Base-by-base conservation (phyloP, 2,329 filamentous ascomycete genomes). In the Xylaria sp. region DNA sequence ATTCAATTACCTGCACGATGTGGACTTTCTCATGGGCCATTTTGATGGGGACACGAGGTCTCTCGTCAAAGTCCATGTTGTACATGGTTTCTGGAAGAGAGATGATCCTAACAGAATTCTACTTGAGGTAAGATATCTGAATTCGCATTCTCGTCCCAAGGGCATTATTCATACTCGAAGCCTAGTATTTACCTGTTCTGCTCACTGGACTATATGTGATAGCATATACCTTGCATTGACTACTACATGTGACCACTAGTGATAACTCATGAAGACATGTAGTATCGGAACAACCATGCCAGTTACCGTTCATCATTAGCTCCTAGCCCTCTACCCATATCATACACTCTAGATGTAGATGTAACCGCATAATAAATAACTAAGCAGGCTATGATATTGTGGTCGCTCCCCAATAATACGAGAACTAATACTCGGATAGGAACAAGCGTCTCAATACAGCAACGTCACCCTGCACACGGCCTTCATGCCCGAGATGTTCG, bases 401-500 rank as follows among this genome's bases (percentile, higher is more conserved):
- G n/a, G n/a, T n/a, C n/a, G n/a, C n/a, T n/a, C n/a, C n/a, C 8
- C 18, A n/a, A 2, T 22, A 17, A 24, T 2, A 39, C 16, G 4
- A 7, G 34, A 39, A 34, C 65, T 63, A 5, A 68, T 38, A 2
- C 16, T 37, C 50, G 29, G 8, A 39, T 44, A 91, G 87, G 77
- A 85, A 67, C 77, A 83, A 63, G 86, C 86, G 44, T 69, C 77
- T 13, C 76, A 77, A 13, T 85, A 88, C 65, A 67, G 77, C 2
- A 93, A 94, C 67, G 81, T 94, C 19, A 77, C 84, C 19, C 78
- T 92, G 1, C 85, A 92, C 56, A 77, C 82, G 16, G 91, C 91
- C 0, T 91, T 86, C 55, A 88, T 96, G 81, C 89, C 91, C 0
- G 89, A 93, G 67, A 84, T 87, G 60, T 95, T 92, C 66, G 92